Evolutionary conservation across 2,329 filamentous ascomycete species (phyloP), one percentile per base, ranked within the genome.

Genomic region (Trichoderma breve): DNA sequence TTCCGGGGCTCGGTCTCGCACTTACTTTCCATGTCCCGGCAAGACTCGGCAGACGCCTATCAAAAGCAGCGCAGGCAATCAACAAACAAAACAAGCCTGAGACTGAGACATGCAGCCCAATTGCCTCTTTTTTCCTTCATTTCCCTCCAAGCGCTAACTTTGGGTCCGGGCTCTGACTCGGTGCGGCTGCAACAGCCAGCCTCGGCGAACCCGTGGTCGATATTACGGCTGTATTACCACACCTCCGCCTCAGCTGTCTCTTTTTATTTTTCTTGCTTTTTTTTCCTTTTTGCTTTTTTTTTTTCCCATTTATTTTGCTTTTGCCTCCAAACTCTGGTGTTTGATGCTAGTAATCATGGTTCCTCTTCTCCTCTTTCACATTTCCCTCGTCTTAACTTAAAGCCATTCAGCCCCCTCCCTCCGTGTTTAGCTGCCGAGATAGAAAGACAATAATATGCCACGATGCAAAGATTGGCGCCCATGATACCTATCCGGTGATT

Each of bases 161-260:
- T 26, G 32, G 47, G 47, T 18, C 47, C 47, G 32, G 21, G 63
- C 63, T 61, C 58, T 61, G 58, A 61, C 58, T 61, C 58, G 58
- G 58, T 61, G 58, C 58, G 58, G 58, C 58, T 55, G 47, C 63
- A 18, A 28, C 47, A 30, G 47, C 55, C 55, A 60, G 28, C 28
- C 28, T 60, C 55, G 55, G 51, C 47, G 32, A 66, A 32, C 47
- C 32, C 32, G 21, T 21, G 24, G 63, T 21, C 47, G 51, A 66
- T 28, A 66, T 66, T 66, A 57, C 63, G 30, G 28, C 63, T 66
- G 63, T 66, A 68, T 58, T 58, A 68, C 53, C 65, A 58, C 65
- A 68, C 65, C 34, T 47, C 26, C 24, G n/a, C 24, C 30, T 36
- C 15, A 28, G 6, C 21, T 39, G 5, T 21, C 18, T 55, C 9